Conservation (phyloP, 1,139 yeast species). For the Pichia sp. region DNA sequence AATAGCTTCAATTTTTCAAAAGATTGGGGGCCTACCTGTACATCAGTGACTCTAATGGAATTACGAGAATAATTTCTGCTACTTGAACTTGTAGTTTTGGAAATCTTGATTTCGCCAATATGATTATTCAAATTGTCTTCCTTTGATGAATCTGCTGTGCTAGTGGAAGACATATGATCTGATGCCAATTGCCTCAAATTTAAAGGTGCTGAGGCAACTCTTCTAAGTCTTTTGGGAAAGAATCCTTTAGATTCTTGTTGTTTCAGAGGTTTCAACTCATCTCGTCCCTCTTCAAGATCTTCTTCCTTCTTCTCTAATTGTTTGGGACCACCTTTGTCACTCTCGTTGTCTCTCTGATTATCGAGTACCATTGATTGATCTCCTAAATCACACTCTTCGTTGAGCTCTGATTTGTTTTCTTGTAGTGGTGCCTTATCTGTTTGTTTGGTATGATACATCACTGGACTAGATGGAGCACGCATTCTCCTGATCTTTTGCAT, state of each 20-base stretch:
- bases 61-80: conserved; percentile 58
- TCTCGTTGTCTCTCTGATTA: neutral
- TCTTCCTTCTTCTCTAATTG: neutral
- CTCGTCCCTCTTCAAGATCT: conserved; percentile 14
- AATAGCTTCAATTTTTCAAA: conserved; percentile 82
- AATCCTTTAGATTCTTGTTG: conserved; percentile 13
- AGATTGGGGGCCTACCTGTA: conserved; percentile 76
- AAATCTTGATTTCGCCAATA: conserved; percentile 44
- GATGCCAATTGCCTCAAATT: conserved; percentile 32
- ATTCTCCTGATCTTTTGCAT: conserved; percentile 27
- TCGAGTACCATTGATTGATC: conserved; percentile 4
- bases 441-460: conserved; percentile 8
- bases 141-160: neutral
- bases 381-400: conserved; percentile 19
- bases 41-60: conserved; percentile 66
- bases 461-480: conserved; percentile 28
- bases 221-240: conserved; percentile 50
- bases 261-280: conserved; percentile 15
- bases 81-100: conserved; percentile 24
- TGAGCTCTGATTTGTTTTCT: conserved; percentile 1
- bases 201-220: conserved; percentile 80
- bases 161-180: conserved; percentile 4
- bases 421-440: neutral
- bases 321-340: neutral
- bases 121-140: conserved; percentile 41